Evolutionary conservation across 1,139 yeast genomes (phyloP), one percentile per base, ranked within the genome.

Genomic region (Magnusiomyces fungicola): DNA sequence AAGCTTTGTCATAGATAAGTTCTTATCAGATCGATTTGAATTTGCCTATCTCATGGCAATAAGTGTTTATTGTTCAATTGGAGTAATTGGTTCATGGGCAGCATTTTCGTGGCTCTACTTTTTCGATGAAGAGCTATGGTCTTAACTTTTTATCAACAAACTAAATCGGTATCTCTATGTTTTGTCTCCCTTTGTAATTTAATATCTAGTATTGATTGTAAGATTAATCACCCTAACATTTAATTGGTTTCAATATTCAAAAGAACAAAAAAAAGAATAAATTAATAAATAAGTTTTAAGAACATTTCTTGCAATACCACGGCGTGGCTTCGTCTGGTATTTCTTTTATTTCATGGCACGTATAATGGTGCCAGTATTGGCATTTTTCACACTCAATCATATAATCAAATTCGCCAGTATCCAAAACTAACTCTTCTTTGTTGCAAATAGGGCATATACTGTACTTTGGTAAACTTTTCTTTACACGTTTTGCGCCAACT

Each of bases 101-200:
- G 94, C 95, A 1, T 78, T 92, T 56, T 79, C 85, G 51, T 88
- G 96, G 95, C 69, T 86, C 46, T 90, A 87, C 63, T 85, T 89
- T 64, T 80, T 87, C 49, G 67, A 59, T 42, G 66, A 63, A 40
- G 64, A 59, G 37, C 50, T 64, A 36, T 64, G 65, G 66, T 29
- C n/a, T 14, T 32, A 18, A 32, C n/a, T n/a, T n/a, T n/a, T n/a
- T n/a, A n/a, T n/a, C n/a, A n/a, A n/a, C n/a, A n/a, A n/a, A n/a
- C n/a, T n/a, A n/a, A n/a, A n/a, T n/a, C n/a, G n/a, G n/a, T n/a
- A n/a, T n/a, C n/a, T n/a, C n/a, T n/a, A n/a, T n/a, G n/a, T n/a
- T n/a, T n/a, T 34, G n/a, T 19, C 12, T 36, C 12, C 7, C 19
- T 19, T 4, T 6, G 3, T 16, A 36, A 4, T 12, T 16, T n/a